These are phyloP conservation scores for Kokia cookei DNA, from an alignment of 441 rosid genomes.

Conservation along the genomic window DNA sequence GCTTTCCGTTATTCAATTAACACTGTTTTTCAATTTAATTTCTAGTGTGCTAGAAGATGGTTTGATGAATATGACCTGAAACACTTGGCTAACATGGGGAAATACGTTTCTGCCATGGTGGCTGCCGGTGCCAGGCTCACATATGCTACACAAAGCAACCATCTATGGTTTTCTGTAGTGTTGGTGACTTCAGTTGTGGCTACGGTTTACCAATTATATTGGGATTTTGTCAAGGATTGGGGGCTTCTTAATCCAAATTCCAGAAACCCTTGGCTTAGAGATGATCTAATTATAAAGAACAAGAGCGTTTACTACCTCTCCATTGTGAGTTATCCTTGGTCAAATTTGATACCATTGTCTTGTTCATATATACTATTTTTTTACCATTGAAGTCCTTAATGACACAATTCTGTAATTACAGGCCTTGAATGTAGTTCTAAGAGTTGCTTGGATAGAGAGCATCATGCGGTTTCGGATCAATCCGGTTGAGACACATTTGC, in stretches of 20 bases:
- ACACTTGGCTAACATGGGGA: slow-evolving; percentile 93
- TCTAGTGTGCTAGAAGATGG: slow-evolving; percentile 93
- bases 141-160: slow-evolving; percentile 46
- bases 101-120: slow-evolving; percentile 93
- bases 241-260: slow-evolving; percentile 76
- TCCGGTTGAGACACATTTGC: slow-evolving; percentile 48
- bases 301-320: slow-evolving; percentile 68
- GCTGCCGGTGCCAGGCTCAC: slow-evolving; percentile 91
- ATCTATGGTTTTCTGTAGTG: slow-evolving; percentile 57
- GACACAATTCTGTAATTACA: slow-evolving; percentile 17
- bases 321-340: slow-evolving; percentile 46
- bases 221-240: slow-evolving; percentile 99
- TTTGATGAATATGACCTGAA: slow-evolving; percentile 62
- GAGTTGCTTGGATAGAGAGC: slow-evolving; percentile 88
- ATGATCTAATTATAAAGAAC: slow-evolving; percentile 66
- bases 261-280: slow-evolving; percentile 78
- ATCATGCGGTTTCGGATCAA: slow-evolving; percentile 49
- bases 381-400: not conserved
- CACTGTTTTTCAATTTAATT: not conserved
- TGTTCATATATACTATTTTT: not conserved
- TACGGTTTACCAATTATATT: slow-evolving; percentile 79
- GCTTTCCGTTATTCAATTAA: not conserved
- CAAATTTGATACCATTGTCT: not conserved
- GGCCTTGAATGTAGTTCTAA: slow-evolving; percentile 71
- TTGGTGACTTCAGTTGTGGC: slow-evolving; percentile 64